phyloP scores from a whole-genome alignment of 75 land plant genomes.

The Isoetes taiwanensis region DNA sequence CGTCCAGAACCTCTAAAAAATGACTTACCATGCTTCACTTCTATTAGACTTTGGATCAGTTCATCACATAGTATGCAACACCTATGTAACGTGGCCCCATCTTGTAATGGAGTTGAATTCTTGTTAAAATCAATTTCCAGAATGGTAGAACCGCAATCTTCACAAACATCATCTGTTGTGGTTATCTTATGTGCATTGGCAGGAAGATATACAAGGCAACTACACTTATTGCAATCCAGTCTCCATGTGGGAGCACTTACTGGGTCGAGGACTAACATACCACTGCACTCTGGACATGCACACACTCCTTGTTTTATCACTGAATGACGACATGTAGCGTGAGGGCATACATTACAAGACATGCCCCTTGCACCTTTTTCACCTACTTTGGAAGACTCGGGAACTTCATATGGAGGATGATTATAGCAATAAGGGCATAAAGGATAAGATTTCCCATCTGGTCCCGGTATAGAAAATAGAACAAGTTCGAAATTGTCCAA shows the following conservation, averaged over 20 bases:
- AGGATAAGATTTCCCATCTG: slow-evolving; percentile 86
- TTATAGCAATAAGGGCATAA: slow-evolving; percentile 95
- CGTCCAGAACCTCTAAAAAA: slow-evolving; percentile 41
- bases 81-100: slow-evolving; percentile 63
- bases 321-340: slow-evolving; percentile 87
- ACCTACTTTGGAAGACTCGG: slow-evolving; percentile 33
- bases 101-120: slow-evolving; percentile 63
- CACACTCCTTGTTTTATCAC: slow-evolving; percentile 85
- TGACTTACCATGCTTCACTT: slow-evolving; percentile 85
- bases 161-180: slow-evolving; percentile 48
- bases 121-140: slow-evolving; percentile 92
- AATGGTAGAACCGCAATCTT: slow-evolving; percentile 77
- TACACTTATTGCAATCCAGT: slow-evolving; percentile 85
- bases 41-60: slow-evolving; percentile 64
- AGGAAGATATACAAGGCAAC: slow-evolving; percentile 80
- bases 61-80: slow-evolving; percentile 91
- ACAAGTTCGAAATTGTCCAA: slow-evolving; percentile 85
- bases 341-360: slow-evolving; percentile 93
- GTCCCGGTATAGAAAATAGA: slow-evolving; percentile 67
- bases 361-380: slow-evolving; percentile 51
- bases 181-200: slow-evolving; percentile 69
- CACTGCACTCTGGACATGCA: slow-evolving; percentile 90
- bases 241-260: slow-evolving; percentile 96
- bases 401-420: slow-evolving; percentile 82
- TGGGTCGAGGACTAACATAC: slow-evolving; percentile 85